Evolutionary conservation across 75 land plant species (phyloP).

Genomic region (Gnetum montanum): DNA sequence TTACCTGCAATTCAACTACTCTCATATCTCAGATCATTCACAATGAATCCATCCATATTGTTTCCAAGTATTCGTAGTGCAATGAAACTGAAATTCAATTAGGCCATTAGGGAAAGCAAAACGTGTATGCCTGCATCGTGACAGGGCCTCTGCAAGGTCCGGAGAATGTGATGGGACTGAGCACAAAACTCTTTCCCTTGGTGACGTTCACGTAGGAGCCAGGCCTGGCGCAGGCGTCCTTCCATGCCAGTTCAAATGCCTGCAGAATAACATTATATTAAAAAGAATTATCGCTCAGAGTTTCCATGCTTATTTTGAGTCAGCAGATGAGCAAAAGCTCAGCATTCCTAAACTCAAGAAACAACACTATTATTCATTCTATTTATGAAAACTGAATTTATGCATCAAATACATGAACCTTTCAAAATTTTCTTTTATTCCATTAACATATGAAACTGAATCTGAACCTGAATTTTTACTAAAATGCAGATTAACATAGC

Average conservation of each 20-base stretch:
- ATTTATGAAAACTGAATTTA: neutral
- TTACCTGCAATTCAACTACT: slow-evolving; percentile 19
- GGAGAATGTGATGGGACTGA: slow-evolving; percentile 13
- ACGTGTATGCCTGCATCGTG: slow-evolving; percentile 6
- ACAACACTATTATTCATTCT: neutral
- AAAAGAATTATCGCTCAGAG: no score
- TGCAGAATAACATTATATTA: no score
- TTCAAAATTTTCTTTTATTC: neutral
- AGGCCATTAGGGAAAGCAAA: neutral
- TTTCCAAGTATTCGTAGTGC: neutral
- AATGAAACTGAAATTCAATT: neutral
- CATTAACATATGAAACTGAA: neutral
- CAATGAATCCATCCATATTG: neutral
- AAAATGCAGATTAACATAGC: no score
- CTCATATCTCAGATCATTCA: neutral
- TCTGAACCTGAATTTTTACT: neutral
- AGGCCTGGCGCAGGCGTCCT: slow-evolving; percentile 23
- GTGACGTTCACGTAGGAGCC: slow-evolving; percentile 27
- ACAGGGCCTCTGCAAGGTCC: slow-evolving; percentile 18
- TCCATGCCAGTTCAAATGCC: slow-evolving; percentile 55
- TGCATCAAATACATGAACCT: neutral
- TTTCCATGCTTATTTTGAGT: no score
- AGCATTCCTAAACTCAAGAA: no score
- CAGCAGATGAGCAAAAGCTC: no score
- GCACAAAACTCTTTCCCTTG: slow-evolving; percentile 8